phyloP scores from a whole-genome alignment of 1,284 basidiomycete species.

The Trichosporon ovoides region DNA sequence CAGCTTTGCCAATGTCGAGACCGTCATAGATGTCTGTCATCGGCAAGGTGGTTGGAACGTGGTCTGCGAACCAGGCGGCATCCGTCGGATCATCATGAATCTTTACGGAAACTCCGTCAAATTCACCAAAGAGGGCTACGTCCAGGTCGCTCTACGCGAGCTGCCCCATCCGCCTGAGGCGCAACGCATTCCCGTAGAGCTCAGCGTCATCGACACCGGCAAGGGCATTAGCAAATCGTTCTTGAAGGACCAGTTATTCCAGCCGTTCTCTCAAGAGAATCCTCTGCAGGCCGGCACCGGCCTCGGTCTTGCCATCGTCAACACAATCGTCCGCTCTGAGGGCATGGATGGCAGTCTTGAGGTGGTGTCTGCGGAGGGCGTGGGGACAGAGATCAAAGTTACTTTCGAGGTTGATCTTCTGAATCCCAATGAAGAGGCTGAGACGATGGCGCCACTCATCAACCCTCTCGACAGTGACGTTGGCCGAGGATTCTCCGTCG shows the following conservation, averaged over 20 bases:
- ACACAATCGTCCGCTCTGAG: constrained; percentile 73
- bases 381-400: constrained; percentile 87
- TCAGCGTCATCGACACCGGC: constrained; percentile 83
- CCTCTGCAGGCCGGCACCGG: constrained; percentile 79
- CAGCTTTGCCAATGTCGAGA: constrained; percentile 54
- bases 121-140: constrained; percentile 83
- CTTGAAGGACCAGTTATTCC: constrained; percentile 89
- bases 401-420: constrained; percentile 68
- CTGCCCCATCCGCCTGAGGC: constrained; percentile 57
- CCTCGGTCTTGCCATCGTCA: constrained; percentile 90
- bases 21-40: constrained; percentile 68
- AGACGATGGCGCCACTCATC: neutral
- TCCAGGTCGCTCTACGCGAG: constrained; percentile 78
- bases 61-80: constrained; percentile 85
- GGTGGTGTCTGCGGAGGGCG: constrained; percentile 60
- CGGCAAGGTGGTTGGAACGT: constrained; percentile 72
- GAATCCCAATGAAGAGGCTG: constrained; percentile 3
- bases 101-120: constrained; percentile 91
- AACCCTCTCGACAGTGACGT: constrained; percentile 10
- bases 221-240: constrained; percentile 88
- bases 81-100: constrained; percentile 90
- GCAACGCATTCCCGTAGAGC: constrained; percentile 69
- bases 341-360: constrained; percentile 72
- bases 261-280: constrained; percentile 81
- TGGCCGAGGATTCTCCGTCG: constrained; percentile 56